Percentiles rank a stretch among this genome's conserved stretches.
Conservation (phyloP, 148 eudicot species). For the Amaranthus cruentus region DNA sequence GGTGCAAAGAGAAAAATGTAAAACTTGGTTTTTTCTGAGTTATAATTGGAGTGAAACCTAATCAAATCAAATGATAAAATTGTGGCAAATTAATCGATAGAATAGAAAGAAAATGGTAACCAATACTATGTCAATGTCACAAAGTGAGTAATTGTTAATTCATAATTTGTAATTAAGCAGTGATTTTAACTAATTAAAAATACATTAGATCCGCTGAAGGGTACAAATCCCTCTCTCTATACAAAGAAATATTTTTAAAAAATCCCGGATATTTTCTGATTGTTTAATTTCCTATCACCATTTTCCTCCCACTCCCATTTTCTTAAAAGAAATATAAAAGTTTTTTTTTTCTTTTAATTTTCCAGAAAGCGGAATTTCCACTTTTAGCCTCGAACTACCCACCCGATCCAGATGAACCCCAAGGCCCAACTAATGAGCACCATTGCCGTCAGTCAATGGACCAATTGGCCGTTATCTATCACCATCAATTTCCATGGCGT, state of each 20-base stretch:
- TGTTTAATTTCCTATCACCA: constrained; percentile 1
- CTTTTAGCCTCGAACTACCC: constrained; percentile 19
- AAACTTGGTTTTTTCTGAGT: too few relatives aligned
- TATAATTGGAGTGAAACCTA: too few relatives aligned
- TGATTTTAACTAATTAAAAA: constrained; percentile 4
- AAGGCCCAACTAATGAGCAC: not conserved
- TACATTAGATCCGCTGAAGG: constrained; percentile 20
- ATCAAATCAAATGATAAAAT: too few relatives aligned
- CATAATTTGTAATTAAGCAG: constrained; percentile 14
- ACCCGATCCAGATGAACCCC: constrained; percentile 7
- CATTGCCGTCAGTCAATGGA: not conserved
- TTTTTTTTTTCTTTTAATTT: not conserved
- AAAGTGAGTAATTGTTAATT: not conserved
- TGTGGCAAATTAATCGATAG: too few relatives aligned
- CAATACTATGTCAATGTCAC: too few relatives aligned
- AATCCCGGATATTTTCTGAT: constrained; percentile 4
- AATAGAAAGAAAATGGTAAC: too few relatives aligned
- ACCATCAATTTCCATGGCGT: constrained; percentile 16
- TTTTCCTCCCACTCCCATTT: not conserved
- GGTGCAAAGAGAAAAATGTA: too few relatives aligned
- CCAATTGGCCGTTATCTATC: constrained; percentile 6
- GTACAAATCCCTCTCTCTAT: constrained; percentile 16
- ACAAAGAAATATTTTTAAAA: not conserved
- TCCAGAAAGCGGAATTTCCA: not conserved
- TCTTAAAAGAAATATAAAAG: not conserved